These are phyloP conservation scores for Talaromyces sp. DNA, from an alignment of 2,329 filamentous ascomycete genomes.

Conservation along the genomic window DNA sequence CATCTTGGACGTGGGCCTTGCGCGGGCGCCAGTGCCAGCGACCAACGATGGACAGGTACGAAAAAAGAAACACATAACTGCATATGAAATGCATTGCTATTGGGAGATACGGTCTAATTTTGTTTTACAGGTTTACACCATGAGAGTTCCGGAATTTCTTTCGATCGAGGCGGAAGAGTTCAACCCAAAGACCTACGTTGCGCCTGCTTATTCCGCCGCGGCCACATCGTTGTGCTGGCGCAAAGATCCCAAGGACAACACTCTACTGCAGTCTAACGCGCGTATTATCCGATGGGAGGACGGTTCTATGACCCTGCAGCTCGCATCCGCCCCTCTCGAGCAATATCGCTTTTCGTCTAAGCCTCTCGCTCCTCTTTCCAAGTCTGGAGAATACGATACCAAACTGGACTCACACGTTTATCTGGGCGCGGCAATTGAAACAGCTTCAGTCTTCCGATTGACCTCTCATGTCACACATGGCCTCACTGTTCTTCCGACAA, in stretches of 20 bases:
- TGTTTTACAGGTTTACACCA: slow-evolving; percentile 56
- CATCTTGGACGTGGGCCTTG: slow-evolving; percentile 59
- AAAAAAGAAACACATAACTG: neutral
- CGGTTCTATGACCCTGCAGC: slow-evolving; percentile 66
- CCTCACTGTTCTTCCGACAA: slow-evolving; percentile 59
- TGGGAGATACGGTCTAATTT: slow-evolving; percentile 4
- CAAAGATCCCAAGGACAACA: slow-evolving; percentile 61
- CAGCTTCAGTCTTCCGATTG: slow-evolving; percentile 60
- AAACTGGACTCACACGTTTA: slow-evolving; percentile 66
- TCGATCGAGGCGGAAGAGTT: slow-evolving; percentile 64
- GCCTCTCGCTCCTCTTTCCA: slow-evolving; percentile 59
- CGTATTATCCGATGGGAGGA: slow-evolving; percentile 69
- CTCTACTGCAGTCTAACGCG: slow-evolving; percentile 65
- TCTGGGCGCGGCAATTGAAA: slow-evolving; percentile 61
- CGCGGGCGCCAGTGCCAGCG: slow-evolving; percentile 60
- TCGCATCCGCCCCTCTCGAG: slow-evolving; percentile 62
- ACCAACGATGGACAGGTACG: slow-evolving; percentile 47
- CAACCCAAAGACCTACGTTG: slow-evolving; percentile 62
- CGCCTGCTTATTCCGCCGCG: slow-evolving; percentile 65
- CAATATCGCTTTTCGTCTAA: slow-evolving; percentile 64
- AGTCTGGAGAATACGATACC: slow-evolving; percentile 54
- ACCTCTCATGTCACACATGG: slow-evolving; percentile 65
- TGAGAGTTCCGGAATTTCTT: slow-evolving; percentile 66
- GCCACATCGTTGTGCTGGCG: slow-evolving; percentile 68
- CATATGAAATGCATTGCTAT: neutral